Base-by-base conservation (phyloP, 306 rosid genomes). In the Gynostemma pentaphyllum region DNA sequence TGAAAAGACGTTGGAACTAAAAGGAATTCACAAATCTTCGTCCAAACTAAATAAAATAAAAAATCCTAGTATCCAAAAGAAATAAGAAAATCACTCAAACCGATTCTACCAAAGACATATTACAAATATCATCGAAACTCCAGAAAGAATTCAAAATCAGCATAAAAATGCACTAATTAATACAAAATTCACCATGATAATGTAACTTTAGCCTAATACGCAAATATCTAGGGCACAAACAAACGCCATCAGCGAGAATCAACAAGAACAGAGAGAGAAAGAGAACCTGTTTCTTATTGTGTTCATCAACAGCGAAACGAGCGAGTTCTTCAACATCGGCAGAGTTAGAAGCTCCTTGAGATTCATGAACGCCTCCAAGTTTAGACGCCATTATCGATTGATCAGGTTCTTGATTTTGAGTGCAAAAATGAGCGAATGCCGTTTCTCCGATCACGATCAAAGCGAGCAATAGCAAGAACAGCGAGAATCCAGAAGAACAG, bases 361-460 rank as follows among this genome's bases (percentile, higher is more conserved):
- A 81, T 36, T 81, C 83, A 65, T n/a, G 77, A 0, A 79, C 4
- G 0, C 88, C 97, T 68, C 95, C 94, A 56, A 64, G 56, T 0
- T 68, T 60, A 55, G 72, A 54, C 54, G 84, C 81, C 87, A 88
- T 86, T 15, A 68, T 44, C 9, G 41, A 40, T 2, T 14, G 45
- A 45, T 64, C 42, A 27, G 44, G 28, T 21, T 68, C 42, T 7
- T 68, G 45, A 3, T 68, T 29, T 7, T 68, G 45, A 3, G 30
- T 4, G 26, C 72, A 54, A 29, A 44, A 54, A 7, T 53, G 64
- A 42, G 64, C 45, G 6, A 36, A 27, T 9, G 52, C 50, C 23
- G 3, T 14, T 9, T 50, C 70, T 24, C 37, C 66, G 15, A 61
- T 48, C 14, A 61, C 37, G 37, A 61, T 61, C 66, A 22, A 24